Conservation (phyloP, 176 grass and related monocot genomes). For the Sorghum bicolor region Sorghum_bicolor_NCBIv3 NC_012876.2:5144001-5144500, state of each 20-base stretch:
- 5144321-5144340: slow-evolving; percentile 50
- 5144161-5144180: too few relatives aligned
- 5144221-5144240: slow-evolving; percentile 88
- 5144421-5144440: slow-evolving; percentile 87
- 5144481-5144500: slow-evolving; percentile 80
- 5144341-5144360: slow-evolving; percentile 57
- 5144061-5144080: neutral
- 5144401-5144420: slow-evolving; percentile 81
- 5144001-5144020: neutral
- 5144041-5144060: too few relatives aligned
- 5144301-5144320: slow-evolving; percentile 32
- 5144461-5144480: slow-evolving; percentile 82
- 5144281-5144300: slow-evolving; percentile 79
- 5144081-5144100: neutral
- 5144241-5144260: slow-evolving; percentile 63
- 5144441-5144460: slow-evolving; percentile 65
- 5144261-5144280: slow-evolving; percentile 82
- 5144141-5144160: too few relatives aligned
- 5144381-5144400: slow-evolving; percentile 78
- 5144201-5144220: slow-evolving; percentile 55
- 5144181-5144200: neutral
- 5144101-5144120: neutral
- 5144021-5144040: neutral
- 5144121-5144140: neutral
- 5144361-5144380: slow-evolving; percentile 57